Base-by-base conservation (phyloP, 331 rosid species). In the Malus hybrid region DNA sequence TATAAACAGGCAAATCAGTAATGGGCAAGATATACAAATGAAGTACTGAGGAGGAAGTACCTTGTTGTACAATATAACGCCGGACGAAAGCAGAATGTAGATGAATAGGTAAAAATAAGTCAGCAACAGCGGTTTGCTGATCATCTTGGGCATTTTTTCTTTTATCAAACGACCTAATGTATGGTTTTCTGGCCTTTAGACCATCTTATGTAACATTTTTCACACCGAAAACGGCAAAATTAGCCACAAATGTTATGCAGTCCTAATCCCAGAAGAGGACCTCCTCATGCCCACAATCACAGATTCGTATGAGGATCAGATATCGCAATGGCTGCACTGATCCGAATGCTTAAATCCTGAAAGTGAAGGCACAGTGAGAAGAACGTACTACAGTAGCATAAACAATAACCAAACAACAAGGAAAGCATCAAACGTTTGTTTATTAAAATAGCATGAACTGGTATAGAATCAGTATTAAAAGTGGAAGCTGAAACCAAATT, bases 11-110 rank as follows among this genome's bases (percentile, higher is more conserved):
- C 34, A 71, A 69, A 13, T 9, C 44, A 69, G 18, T 52, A 22
- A 44, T 12, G 60, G 39, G 27, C 24, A 64, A 22, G 28, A 69
- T 34, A 48, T 22, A 31, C 36, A 79, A 70, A 54, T 8, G 4
- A 34, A 13, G 15, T 3, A 15, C 20, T 6, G 50, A 54, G 18
- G 24, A 66, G 13, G 56, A 27, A 19, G 20, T 66, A 89, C 88
- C 97, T 91, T 94, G 89, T 94, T 94, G 86, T 92, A 94, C 85
- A 94, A 80, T 65, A 94, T 94, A 79, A 94, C 99, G 57, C 93
- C 97, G 54, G 97, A 88, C 24, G 99, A 94, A 78, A 94, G 97
- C 70, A 89, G 78, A 78, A 92, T 89, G 75, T 94, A 94, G 73
- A 90, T 70, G 34, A 94, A 81, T 50, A 94, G 86, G 89, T 92